Base-by-base conservation (phyloP, 305 asterid species). In the Striga hermonthica region DNA sequence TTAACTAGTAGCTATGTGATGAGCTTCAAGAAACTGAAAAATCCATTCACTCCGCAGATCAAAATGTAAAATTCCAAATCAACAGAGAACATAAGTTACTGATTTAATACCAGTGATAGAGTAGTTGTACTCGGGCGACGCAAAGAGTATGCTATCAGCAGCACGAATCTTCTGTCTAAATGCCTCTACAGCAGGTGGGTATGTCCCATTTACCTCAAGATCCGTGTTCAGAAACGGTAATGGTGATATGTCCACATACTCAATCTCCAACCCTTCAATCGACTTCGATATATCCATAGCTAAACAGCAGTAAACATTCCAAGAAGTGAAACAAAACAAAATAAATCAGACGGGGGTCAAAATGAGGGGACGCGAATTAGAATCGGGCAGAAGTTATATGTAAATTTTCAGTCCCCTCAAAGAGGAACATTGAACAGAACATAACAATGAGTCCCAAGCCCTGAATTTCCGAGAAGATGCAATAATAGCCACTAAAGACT, bases 211-310 rank as follows among this genome's bases (percentile, higher is more conserved):
- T 5, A 41, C 47, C 9, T 41, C 47, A 41, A 41, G 47, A 7
- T 41, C 47, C 10, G 9, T 41, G 47, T 41, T 5, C 10, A 41
- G 0, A 7, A 41, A 41, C 9, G 47, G 47, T 41, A 41, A 7
- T 41, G 47, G 47, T 41, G 47, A 41, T 41, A 41, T 41, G 47
- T 41, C 9, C 47, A 41, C 47, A 41, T 41, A 41, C 47, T 41
- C 47, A 6, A 41, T 41, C 7, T 41, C 81, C 82, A 91, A 59
- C 45, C 95, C 96, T 4, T 78, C 65, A 1, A 91, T 52, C 0
- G 88, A 74, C 68, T 84, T 81, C 43, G 93, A 78, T 34, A 91
- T 16, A 57, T 86, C 86, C 62, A 77, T 83, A 1, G 97, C 96
- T 87, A 53, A 9, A 57, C 5, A 9, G 3, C 22, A 5, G 39